These are phyloP conservation scores for Elsinoe arachidis DNA, from an alignment of 2,329 filamentous ascomycete species.

Conservation along the genomic window DNA sequence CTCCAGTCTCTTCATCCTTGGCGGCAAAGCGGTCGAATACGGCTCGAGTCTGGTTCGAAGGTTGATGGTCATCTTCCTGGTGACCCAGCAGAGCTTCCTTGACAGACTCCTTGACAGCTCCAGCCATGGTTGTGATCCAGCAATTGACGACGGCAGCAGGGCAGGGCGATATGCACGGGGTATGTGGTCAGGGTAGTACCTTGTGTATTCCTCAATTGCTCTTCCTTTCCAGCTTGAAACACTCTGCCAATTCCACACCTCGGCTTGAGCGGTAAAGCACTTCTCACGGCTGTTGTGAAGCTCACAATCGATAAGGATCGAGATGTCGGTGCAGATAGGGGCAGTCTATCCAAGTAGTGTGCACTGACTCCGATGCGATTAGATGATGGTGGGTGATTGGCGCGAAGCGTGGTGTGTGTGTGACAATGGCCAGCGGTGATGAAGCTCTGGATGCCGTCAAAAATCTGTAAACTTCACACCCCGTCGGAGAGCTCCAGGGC, in stretches of 20 bases:
- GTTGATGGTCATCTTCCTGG: constrained; percentile 44
- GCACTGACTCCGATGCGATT: no score
- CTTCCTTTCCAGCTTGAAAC: not conserved
- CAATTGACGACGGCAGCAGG: constrained; percentile 9
- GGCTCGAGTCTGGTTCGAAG: constrained; percentile 66
- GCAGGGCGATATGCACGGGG: not conserved
- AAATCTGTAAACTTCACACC: constrained; percentile 4
- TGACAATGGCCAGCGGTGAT: not conserved
- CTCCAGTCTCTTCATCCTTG: constrained; percentile 65
- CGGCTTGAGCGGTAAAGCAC: constrained; percentile 2
- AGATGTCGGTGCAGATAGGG: not conserved
- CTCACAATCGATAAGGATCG: not conserved
- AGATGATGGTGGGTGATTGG: not conserved
- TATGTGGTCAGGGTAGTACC: not conserved
- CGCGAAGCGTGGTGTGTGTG: not conserved
- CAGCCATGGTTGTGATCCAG: constrained; percentile 23
- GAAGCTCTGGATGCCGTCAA: not conserved
- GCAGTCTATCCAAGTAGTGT: not conserved
- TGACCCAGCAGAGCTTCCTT: constrained; percentile 56
- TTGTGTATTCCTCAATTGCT: not conserved
- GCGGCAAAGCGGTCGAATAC: constrained; percentile 69
- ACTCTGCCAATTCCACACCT: not conserved
- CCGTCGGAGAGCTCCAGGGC: constrained; percentile 5
- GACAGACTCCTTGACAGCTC: constrained; percentile 61
- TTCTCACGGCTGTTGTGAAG: no score